These are phyloP conservation scores for Aciculoconidium aculeatum DNA, from an alignment of 805 yeast species.

Conservation along the genomic window DNA sequence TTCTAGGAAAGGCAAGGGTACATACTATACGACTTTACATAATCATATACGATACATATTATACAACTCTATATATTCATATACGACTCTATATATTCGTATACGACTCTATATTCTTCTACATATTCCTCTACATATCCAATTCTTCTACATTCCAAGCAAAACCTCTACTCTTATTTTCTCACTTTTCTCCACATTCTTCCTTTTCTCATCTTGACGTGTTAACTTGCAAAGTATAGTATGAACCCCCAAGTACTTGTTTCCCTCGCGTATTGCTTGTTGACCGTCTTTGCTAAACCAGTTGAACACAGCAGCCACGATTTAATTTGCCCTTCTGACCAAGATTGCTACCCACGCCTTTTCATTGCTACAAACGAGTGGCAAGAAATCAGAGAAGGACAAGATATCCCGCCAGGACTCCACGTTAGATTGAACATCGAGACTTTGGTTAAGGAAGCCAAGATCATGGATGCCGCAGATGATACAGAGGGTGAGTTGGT, in stretches of 20 bases:
- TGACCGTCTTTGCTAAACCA: constrained; percentile 3
- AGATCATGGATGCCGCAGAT: constrained; percentile 36
- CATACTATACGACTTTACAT: too few species aligned
- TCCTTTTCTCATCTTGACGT: too few species aligned
- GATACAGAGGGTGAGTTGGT: constrained; percentile 10
- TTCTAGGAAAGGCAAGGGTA: too few species aligned
- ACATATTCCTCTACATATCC: too few species aligned
- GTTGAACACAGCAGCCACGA: constrained; percentile 7
- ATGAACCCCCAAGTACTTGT: neutral
- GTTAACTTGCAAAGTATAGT: too few species aligned
- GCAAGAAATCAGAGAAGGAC: constrained; percentile 66
- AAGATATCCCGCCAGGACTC: constrained; percentile 72
- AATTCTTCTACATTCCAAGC: too few species aligned
- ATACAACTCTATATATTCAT: too few species aligned
- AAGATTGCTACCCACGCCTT: constrained; percentile 56
- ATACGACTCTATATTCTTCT: too few species aligned
- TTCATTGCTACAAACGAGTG: constrained; percentile 66
- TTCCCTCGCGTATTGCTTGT: neutral
- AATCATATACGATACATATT: too few species aligned
- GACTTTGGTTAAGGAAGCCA: constrained; percentile 69
- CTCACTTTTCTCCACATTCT: too few species aligned
- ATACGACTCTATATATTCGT: too few species aligned
- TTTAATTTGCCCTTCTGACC: constrained; percentile 36
- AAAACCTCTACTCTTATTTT: too few species aligned
- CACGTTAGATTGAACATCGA: constrained; percentile 71